These are phyloP conservation scores for Babesia bovis DNA, from an alignment of 169 alveolate genomes.

Conservation along the genomic window DNA sequence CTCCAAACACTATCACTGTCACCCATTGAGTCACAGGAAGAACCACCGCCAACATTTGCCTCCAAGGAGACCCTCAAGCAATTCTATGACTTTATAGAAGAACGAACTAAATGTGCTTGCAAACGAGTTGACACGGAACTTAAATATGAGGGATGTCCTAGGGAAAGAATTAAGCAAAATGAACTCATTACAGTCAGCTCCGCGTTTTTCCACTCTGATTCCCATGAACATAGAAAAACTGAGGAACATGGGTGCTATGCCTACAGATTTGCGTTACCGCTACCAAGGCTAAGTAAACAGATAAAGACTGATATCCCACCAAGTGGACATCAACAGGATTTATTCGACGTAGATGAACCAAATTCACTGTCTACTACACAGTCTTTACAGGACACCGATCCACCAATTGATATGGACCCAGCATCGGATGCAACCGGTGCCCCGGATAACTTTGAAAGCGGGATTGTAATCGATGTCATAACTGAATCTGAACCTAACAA, in stretches of 20 bases:
- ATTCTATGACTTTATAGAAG: slow-evolving; percentile 2
- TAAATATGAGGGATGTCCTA: background rate
- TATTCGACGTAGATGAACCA: background rate
- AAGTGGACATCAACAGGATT: background rate
- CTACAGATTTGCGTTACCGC: background rate
- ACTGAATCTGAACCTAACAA: slow-evolving; percentile 14
- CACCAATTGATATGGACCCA: slow-evolving; percentile 16
- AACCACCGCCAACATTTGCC: background rate
- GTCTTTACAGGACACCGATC: background rate
- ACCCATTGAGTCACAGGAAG: background rate
- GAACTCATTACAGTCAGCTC: slow-evolving; percentile 11
- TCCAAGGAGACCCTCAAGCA: slow-evolving; percentile 8
- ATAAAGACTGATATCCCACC: background rate
- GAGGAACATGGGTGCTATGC: background rate
- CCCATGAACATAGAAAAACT: background rate
- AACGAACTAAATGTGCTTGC: background rate
- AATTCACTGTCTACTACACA: background rate
- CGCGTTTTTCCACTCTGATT: slow-evolving; percentile 1
- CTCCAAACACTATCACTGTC: slow-evolving; percentile 10
- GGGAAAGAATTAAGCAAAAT: background rate
- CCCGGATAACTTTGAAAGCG: slow-evolving; percentile 24
- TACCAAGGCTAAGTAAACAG: background rate
- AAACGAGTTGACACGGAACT: background rate
- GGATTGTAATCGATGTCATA: slow-evolving; percentile 22
- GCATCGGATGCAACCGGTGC: background rate